Conservation (phyloP, 2,329 filamentous ascomycete genomes). For the Diplodia sapinea region DNA sequence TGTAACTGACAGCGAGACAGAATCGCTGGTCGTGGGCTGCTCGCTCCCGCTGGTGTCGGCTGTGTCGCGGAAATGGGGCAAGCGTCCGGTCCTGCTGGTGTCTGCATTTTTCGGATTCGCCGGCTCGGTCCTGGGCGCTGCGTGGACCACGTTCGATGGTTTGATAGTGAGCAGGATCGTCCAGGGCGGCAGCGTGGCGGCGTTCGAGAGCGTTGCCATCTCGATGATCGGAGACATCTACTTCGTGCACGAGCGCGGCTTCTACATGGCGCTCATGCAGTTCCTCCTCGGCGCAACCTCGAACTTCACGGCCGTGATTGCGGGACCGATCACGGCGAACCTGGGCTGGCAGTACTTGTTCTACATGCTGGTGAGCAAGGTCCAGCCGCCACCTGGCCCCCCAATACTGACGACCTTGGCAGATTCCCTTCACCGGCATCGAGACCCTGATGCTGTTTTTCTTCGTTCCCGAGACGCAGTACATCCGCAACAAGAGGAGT, state of each 20-base stretch:
- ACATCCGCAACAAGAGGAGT: constrained; percentile 47
- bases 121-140: constrained; percentile 44
- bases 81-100: constrained; percentile 54
- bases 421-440: constrained; percentile 44
- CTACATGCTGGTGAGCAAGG: constrained; percentile 49
- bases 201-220: constrained; percentile 46
- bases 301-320: constrained; percentile 22
- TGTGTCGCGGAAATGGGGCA: constrained; percentile 55
- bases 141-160: constrained; percentile 56
- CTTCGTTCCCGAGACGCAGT: constrained; percentile 61
- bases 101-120: constrained; percentile 41
- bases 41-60: constrained; percentile 41
- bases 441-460: constrained; percentile 55
- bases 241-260: constrained; percentile 56
- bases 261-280: constrained; percentile 56
- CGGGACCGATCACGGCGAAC: constrained; percentile 17
- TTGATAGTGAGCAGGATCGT: constrained; percentile 53
- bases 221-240: constrained; percentile 56
- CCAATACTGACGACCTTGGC: constrained; percentile 44
- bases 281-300: constrained; percentile 40
- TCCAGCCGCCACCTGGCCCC: constrained; percentile 43
- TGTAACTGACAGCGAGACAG: constrained; percentile 16
- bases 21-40: constrained; percentile 44
- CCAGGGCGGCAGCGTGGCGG: constrained; percentile 49
- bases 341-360: constrained; percentile 59